Conservation (phyloP, 768 basidiomycete genomes). For the Austroboletus eburneus region DNA sequence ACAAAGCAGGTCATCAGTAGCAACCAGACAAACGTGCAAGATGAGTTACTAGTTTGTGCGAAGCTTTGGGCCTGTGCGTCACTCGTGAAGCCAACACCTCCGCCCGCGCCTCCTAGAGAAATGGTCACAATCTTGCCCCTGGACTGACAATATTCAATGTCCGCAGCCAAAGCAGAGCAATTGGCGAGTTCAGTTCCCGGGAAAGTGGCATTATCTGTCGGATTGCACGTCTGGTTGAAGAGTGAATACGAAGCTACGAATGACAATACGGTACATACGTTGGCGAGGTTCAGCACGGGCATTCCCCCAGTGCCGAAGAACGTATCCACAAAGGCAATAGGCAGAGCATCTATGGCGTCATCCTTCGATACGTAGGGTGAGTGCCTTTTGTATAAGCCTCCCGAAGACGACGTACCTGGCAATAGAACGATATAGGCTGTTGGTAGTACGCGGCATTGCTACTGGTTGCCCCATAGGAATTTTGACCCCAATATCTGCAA, state of each 20-base stretch:
- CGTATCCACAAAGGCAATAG: conserved; percentile 62
- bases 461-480: conserved; percentile 63
- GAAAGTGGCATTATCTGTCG: conserved; percentile 37
- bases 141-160: conserved; percentile 43
- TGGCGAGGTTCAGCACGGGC: conserved; percentile 66
- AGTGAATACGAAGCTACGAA: background rate
- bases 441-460: conserved; percentile 52
- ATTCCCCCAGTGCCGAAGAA: conserved; percentile 61
- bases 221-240: conserved; percentile 38
- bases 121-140: conserved; percentile 46
- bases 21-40: conserved; percentile 9
- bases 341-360: conserved; percentile 63
- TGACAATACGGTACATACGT: conserved; percentile 38
- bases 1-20: background rate
- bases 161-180: conserved; percentile 37
- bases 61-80: conserved; percentile 37
- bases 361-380: conserved; percentile 38
- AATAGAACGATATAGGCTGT: conserved; percentile 60
- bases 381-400: background rate
- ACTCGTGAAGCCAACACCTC: conserved; percentile 35
- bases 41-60: conserved; percentile 17
- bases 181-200: conserved; percentile 39
- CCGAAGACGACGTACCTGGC: conserved; percentile 39
- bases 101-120: conserved; percentile 42
- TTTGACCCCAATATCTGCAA: conserved; percentile 69